Evolutionary conservation across 2,329 filamentous ascomycete genomes (phyloP).

Genomic region (Dothidotthia symphoricarpi): DNA sequence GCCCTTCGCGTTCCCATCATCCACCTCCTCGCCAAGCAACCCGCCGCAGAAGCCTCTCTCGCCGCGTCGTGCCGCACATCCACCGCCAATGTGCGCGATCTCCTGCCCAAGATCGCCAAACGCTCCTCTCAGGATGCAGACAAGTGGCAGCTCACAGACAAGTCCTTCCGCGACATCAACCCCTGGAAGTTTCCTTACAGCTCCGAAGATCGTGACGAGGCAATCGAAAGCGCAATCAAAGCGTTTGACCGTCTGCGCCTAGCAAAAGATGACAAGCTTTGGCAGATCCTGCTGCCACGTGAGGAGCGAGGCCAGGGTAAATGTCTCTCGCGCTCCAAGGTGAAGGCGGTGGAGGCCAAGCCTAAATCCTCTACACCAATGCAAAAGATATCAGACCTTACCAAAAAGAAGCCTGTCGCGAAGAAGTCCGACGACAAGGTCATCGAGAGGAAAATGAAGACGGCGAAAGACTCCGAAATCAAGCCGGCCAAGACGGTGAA

Average conservation of each 20-base stretch:
- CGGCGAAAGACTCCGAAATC: constrained; percentile 12
- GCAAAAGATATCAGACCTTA: constrained; percentile 42
- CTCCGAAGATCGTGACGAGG: constrained; percentile 56
- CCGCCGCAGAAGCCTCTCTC: constrained; percentile 31
- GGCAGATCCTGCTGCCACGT: constrained; percentile 61
- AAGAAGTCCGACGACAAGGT: constrained; percentile 49
- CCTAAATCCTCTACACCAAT: constrained; percentile 36
- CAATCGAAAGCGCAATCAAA: constrained; percentile 61
- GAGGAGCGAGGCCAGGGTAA: constrained; percentile 63
- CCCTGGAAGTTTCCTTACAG: constrained; percentile 61
- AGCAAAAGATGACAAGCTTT: constrained; percentile 59
- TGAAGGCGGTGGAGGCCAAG: constrained; percentile 44
- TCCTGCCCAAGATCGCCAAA: constrained; percentile 53
- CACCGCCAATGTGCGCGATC: constrained; percentile 27
- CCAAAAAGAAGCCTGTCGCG: constrained; percentile 44
- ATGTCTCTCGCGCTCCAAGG: constrained; percentile 58
- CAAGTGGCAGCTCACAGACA: constrained; percentile 53
- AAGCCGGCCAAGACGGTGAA: constrained; percentile 29
- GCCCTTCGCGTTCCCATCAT: constrained; percentile 48
- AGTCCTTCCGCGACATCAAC: constrained; percentile 60
- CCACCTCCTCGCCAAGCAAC: constrained; percentile 54
- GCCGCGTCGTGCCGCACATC: constrained; percentile 34
- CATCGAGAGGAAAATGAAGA: constrained; percentile 21
- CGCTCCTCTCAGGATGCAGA: constrained; percentile 49
- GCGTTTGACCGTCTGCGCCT: constrained; percentile 63